A percentile compares a stretch with the other conserved stretches of the same genome.
These are phyloP conservation scores for Umbelopsis sp. DNA, from an alignment of 192 early-diverging fungal genomes.

Conservation along the genomic window DNA sequence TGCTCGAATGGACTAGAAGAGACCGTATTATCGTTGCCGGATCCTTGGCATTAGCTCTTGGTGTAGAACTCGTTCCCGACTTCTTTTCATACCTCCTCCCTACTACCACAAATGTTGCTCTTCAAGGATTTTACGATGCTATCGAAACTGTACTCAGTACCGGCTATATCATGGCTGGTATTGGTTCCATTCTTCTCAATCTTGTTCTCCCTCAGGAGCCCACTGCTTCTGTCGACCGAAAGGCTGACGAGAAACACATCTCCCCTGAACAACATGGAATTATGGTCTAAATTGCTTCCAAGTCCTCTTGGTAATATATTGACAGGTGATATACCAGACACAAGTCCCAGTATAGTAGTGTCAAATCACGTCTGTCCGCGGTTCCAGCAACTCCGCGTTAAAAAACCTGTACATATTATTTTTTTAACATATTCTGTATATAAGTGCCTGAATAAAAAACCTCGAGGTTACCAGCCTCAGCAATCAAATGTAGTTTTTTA, in stretches of 20 bases:
- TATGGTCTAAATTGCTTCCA: not conserved
- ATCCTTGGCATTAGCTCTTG: constrained; percentile 49
- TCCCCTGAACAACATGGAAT: constrained; percentile 13
- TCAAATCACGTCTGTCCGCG: constrained; percentile 21
- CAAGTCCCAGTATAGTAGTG: constrained; percentile 13
- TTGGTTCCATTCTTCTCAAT: constrained; percentile 47
- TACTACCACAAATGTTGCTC: constrained; percentile 28
- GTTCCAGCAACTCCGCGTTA: constrained; percentile 23
- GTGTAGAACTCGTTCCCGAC: constrained; percentile 47
- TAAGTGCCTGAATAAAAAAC: not conserved
- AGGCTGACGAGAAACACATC: not conserved
- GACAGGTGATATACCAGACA: constrained; percentile 22
- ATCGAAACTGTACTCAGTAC: constrained; percentile 46
- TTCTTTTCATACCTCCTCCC: constrained; percentile 30
- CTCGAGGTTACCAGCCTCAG: too few species aligned
- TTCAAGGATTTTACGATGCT: constrained; percentile 45
- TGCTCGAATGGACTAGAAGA: constrained; percentile 53
- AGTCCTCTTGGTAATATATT: not conserved
- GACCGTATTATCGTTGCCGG: constrained; percentile 56
- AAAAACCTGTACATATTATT: constrained; percentile 18
- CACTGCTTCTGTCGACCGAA: not conserved
- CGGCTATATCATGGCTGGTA: constrained; percentile 45
- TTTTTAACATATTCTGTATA: constrained; percentile 5
- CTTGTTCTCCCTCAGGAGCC: constrained; percentile 41
- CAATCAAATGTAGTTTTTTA: too few species aligned